Conservation (phyloP, 2,329 filamentous ascomycete genomes). For the Clonostachys rosea region DNA sequence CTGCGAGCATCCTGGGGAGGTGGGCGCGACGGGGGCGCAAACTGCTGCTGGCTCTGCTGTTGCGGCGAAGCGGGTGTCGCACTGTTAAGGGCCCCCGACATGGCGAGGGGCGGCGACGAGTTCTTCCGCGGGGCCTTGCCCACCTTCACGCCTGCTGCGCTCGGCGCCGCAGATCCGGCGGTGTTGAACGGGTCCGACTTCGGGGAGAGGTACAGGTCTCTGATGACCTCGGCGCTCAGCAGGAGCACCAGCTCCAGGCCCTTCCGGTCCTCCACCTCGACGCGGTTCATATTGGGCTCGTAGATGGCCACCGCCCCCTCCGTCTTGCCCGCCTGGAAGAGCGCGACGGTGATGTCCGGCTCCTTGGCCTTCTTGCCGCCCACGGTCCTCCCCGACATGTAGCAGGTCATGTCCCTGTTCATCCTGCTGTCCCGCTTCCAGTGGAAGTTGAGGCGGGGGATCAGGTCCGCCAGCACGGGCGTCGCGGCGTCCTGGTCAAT, state of each 20-base stretch:
- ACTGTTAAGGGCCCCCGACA: neutral
- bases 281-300: conserved; percentile 83
- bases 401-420: conserved; percentile 84
- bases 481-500: conserved; percentile 66
- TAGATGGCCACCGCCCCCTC: conserved; percentile 75
- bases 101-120: conserved; percentile 6
- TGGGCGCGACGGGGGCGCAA: no score
- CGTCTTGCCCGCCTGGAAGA: conserved; percentile 68
- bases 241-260: conserved; percentile 81
- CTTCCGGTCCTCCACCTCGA: conserved; percentile 92
- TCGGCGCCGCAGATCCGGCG: conserved; percentile 28
- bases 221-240: conserved; percentile 58
- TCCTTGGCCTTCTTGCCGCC: conserved; percentile 81
- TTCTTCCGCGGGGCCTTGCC: conserved; percentile 1
- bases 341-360: conserved; percentile 89
- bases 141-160: neutral
- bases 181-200: conserved; percentile 78
- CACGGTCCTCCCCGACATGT: conserved; percentile 73
- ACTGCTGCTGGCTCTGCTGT: no score
- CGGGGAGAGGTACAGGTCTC: conserved; percentile 60
- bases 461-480: conserved; percentile 34
- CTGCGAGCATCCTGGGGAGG: conserved; percentile 11
- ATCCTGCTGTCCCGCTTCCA: conserved; percentile 88
- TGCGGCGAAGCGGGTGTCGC: no score
- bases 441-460: conserved; percentile 75